phyloP scores from a whole-genome alignment of 2,329 filamentous ascomycete genomes.

The Exophiala sp. region DNA sequence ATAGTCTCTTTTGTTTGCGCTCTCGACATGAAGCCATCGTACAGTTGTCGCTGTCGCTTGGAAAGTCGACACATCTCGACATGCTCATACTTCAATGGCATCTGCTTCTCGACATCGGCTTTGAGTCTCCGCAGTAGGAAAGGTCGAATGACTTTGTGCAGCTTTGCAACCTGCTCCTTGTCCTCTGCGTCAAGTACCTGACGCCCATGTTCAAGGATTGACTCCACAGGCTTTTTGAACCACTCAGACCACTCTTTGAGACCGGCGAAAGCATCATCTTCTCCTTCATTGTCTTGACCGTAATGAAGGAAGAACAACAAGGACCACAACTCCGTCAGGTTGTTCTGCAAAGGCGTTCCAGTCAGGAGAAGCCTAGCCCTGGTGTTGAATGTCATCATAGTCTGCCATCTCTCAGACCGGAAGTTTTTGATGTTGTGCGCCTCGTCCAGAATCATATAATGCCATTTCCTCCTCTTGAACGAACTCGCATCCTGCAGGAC shows the following conservation, averaged over 20 bases:
- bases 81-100: constrained; percentile 97
- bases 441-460: constrained; percentile 97
- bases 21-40: constrained; percentile 91
- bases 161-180: constrained; percentile 82
- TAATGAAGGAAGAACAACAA: constrained; percentile 95
- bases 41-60: constrained; percentile 90
- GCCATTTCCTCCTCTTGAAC: constrained; percentile 89
- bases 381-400: constrained; percentile 88
- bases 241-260: constrained; percentile 95
- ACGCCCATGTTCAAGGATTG: constrained; percentile 90
- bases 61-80: constrained; percentile 94
- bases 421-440: constrained; percentile 99
- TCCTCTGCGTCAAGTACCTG: constrained; percentile 94
- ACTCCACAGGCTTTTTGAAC: constrained; percentile 91
- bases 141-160: constrained; percentile 89
- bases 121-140: constrained; percentile 89
- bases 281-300: constrained; percentile 67
- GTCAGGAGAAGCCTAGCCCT: constrained; percentile 82
- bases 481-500: constrained; percentile 91
- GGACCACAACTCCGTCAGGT: constrained; percentile 94
- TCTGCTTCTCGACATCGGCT: constrained; percentile 96
- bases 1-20: constrained; percentile 86
- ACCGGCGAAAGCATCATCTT: constrained; percentile 85
- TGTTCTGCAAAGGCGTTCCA: constrained; percentile 94
- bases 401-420: constrained; percentile 95